Evolutionary conservation across 805 yeast species (phyloP).

Genomic region (Zygotorulaspora danielsina): DNA sequence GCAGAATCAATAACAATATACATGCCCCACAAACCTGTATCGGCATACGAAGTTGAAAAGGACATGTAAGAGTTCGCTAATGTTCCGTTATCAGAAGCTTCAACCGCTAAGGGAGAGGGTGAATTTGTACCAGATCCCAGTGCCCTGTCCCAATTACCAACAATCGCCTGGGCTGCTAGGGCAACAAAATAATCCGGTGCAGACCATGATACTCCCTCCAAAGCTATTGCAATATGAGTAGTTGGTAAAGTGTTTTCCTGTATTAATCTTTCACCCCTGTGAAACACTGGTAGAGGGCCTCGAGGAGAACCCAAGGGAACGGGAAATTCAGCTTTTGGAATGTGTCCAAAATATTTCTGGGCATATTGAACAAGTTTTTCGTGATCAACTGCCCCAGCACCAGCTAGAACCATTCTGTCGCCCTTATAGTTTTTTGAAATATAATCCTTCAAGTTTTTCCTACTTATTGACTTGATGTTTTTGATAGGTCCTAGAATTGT

Average conservation of each 20-base stretch:
- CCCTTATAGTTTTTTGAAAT: slow-evolving; percentile 86
- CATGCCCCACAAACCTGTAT: slow-evolving; percentile 97
- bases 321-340: slow-evolving; percentile 47
- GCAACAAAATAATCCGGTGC: slow-evolving; percentile 94
- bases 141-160: slow-evolving; percentile 97
- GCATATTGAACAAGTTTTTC: slow-evolving; percentile 76
- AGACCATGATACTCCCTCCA: slow-evolving; percentile 98
- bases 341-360: slow-evolving; percentile 67
- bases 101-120: slow-evolving; percentile 75
- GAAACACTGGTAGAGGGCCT: slow-evolving; percentile 69
- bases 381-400: slow-evolving; percentile 92
- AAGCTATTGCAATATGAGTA: slow-evolving; percentile 87
- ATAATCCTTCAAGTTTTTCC: slow-evolving; percentile 72
- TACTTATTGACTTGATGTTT: slow-evolving; percentile 73
- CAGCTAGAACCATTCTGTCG: slow-evolving; percentile 97
- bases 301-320: slow-evolving; percentile 64
- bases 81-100: slow-evolving; percentile 48
- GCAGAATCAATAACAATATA: slow-evolving; percentile 79
- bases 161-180: slow-evolving; percentile 90
- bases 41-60: slow-evolving; percentile 94
- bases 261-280: slow-evolving; percentile 81
- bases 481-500: slow-evolving; percentile 94
- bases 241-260: slow-evolving; percentile 79
- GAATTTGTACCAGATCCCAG: slow-evolving; percentile 77
- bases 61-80: slow-evolving; percentile 94